phyloP scores from a whole-genome alignment of 1,284 basidiomycete genomes.

The Trichosporon sp. region DNA sequence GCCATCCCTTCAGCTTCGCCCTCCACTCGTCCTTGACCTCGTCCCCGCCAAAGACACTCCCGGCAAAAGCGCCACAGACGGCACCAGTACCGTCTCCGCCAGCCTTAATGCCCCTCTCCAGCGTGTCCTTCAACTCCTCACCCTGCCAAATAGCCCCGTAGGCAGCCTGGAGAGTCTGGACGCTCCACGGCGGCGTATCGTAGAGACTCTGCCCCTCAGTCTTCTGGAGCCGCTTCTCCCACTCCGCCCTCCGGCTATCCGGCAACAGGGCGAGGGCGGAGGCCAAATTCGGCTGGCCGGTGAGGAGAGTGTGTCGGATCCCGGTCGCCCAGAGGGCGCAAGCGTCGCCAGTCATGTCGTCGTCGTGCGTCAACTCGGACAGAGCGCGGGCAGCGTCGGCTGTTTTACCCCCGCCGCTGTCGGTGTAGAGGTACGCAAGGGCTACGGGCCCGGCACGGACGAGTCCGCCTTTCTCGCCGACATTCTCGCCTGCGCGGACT shows the following conservation, averaged over 20 bases:
- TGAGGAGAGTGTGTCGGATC: slow-evolving; percentile 2
- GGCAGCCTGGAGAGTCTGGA: neutral
- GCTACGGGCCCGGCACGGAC: slow-evolving; percentile 3
- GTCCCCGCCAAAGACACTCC: neutral
- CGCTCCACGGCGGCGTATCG: neutral
- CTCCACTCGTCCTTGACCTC: neutral
- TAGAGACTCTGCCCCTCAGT: neutral
- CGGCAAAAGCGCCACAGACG: neutral
- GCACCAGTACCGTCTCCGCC: neutral
- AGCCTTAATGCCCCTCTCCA: neutral
- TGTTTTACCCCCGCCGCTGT: neutral
- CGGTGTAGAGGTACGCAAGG: neutral
- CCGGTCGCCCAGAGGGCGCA: slow-evolving; percentile 1
- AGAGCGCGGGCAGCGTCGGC: neutral
- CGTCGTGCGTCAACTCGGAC: neutral
- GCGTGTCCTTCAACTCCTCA: neutral
- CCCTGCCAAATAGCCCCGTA: neutral
- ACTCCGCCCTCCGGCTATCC: neutral
- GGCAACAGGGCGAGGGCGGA: neutral
- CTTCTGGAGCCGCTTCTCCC: neutral
- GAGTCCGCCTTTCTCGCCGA: slow-evolving; percentile 2
- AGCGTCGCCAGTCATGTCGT: neutral
- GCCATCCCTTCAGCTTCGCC: neutral
- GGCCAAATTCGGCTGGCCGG: neutral
- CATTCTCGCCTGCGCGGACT: neutral